phyloP scores from a whole-genome alignment of 306 rosid genomes.

The Canavalia gladiata region DNA sequence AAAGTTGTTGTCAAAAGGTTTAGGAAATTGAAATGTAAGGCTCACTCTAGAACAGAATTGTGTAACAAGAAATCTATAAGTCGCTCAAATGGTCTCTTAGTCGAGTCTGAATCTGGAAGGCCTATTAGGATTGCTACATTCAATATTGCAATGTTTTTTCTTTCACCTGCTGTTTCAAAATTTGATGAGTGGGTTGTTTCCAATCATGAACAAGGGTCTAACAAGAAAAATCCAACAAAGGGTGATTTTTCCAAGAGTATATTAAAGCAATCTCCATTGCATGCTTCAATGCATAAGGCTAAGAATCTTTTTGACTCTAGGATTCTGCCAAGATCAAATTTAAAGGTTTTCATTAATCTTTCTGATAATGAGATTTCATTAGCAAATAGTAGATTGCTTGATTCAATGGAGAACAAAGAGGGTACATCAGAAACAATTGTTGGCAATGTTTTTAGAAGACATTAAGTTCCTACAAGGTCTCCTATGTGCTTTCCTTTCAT shows the following conservation, averaged over 20 bases:
- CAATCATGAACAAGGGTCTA: constrained; percentile 44
- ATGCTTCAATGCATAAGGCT: constrained; percentile 47
- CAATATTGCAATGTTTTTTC: constrained; percentile 93
- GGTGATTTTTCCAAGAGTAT: constrained; percentile 72
- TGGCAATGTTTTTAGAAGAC: constrained; percentile 53
- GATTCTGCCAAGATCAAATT: constrained; percentile 59
- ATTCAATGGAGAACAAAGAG: constrained; percentile 49
- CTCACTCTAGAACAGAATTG: constrained; percentile 49
- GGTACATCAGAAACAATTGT: constrained; percentile 45
- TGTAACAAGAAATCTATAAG: constrained; percentile 42
- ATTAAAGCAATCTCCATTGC: constrained; percentile 80
- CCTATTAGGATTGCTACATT: constrained; percentile 78
- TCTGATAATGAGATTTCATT: constrained; percentile 86
- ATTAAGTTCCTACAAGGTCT: constrained; percentile 78
- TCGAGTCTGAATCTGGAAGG: constrained; percentile 56
- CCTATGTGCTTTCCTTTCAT: constrained; percentile 73
- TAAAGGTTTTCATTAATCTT: constrained; percentile 84
- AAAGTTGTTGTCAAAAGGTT: constrained; percentile 82
- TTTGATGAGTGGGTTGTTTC: constrained; percentile 49
- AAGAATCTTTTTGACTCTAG: constrained; percentile 49
- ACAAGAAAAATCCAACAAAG: constrained; percentile 39
- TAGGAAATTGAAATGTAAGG: constrained; percentile 62
- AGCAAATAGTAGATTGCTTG: constrained; percentile 67
- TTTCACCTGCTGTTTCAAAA: constrained; percentile 83
- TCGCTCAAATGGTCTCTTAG: constrained; percentile 50